A percentile compares a stretch with the other conserved stretches of the same genome.
These are phyloP conservation scores for Eutreptiella sp. DNA, from an alignment of 208 protist species.

Conservation along the genomic window DNA sequence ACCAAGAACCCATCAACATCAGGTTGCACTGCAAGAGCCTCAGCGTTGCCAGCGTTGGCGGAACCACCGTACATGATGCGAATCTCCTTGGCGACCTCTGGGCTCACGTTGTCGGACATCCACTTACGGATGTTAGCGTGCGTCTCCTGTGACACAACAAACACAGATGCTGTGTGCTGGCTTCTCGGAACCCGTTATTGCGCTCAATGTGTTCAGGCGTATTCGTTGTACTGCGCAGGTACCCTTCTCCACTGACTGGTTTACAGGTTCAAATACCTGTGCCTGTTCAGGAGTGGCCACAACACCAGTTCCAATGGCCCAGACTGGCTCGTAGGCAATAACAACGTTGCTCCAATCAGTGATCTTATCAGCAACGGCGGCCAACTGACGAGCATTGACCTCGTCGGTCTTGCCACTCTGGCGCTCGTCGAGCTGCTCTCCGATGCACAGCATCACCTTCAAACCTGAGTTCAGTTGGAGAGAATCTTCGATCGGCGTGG, in stretches of 20 bases:
- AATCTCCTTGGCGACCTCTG: conserved; percentile 71
- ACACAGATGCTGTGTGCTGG: no score
- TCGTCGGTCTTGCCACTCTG: conserved; percentile 76
- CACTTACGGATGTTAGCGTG: conserved; percentile 79
- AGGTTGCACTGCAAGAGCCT: conserved; percentile 67
- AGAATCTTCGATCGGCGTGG: no score
- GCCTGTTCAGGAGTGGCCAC: conserved; percentile 91
- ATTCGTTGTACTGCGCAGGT: no score
- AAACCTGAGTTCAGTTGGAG: no score
- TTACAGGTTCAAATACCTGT: no score
- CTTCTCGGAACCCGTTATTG: no score
- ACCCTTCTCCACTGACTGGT: no score
- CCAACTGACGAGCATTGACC: conserved; percentile 79
- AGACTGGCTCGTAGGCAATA: conserved; percentile 98
- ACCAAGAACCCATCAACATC: conserved; percentile 99
- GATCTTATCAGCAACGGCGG: conserved; percentile 61
- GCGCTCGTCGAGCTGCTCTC: conserved; percentile 88
- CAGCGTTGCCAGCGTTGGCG: conserved; percentile 81
- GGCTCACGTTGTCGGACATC: conserved; percentile 67
- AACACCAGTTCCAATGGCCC: conserved; percentile 97
- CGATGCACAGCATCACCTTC: conserved; percentile 91
- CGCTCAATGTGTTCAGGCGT: no score
- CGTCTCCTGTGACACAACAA: no score
- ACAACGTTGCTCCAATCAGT: conserved; percentile 80
- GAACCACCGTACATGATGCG: conserved; percentile 98